Base-by-base conservation (phyloP, 371 early-diverging fungal genomes). In the Mucor racemosus region DNA sequence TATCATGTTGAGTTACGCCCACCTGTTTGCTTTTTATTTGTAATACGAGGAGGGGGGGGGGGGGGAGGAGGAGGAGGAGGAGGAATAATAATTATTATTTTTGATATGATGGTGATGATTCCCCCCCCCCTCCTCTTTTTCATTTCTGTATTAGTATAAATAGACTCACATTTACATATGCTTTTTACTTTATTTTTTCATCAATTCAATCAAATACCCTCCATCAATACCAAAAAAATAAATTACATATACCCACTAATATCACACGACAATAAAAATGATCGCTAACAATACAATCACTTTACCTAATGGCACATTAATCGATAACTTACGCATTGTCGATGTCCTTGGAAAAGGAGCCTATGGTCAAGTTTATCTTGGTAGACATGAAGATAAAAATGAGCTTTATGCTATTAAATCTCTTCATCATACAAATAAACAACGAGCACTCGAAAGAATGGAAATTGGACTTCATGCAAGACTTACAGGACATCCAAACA, bases 391-490 rank as follows among this genome's bases (percentile, higher is more conserved):
- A 70, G 13, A 62, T 34, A 15, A 77, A 69, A 53, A 64, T 26
- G 39, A 72, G 72, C 55, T 58, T 2, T 79, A 77, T 59, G 93
- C 93, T 41, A 86, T 92, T 63, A 92, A 92, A 73, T 82, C 88
- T 33, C 80, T 92, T 17, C 80, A 72, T 59, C 89, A 88, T 58
- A 56, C 44, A 14, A 64, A 42, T 17, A 64, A 69, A 54, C 65
- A 69, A 6, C 42, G 48, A 50, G 19, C 58, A 17, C 44, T 66
- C 1, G 58, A 66, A 44, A 46, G 62, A 44, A 77, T 85, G 53
- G 97, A 97, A 76, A 84, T 89, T 19, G 79, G 80, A 31, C 81
- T 94, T 55, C 91, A 95, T 66, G 80, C 82, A 39, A 61, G 68
- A 21, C 80, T 95, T 31, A 76, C 79, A 14, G 79, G 72, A 3